phyloP scores from a whole-genome alignment of 2,329 filamentous ascomycete genomes.

The Colletotrichum navitas region DNA sequence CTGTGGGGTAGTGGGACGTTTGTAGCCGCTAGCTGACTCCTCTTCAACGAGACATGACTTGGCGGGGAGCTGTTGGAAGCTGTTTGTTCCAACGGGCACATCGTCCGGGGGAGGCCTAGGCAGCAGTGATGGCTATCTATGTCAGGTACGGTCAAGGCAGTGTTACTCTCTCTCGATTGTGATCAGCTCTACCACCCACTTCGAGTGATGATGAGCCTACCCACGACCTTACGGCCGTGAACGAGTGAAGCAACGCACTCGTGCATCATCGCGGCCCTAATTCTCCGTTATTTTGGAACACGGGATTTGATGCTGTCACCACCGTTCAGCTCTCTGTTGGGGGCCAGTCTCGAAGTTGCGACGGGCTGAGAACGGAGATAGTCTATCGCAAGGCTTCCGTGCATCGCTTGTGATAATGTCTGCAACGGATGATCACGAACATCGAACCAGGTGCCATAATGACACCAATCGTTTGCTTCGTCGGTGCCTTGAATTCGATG shows the following conservation, averaged over 20 bases:
- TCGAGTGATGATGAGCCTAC: not conserved
- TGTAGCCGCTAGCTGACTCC: not conserved
- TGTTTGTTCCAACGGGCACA: not conserved
- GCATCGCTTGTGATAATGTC: not conserved
- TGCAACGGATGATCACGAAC: constrained; percentile 1
- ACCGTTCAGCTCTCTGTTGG: constrained; percentile 25
- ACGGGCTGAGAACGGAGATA: constrained; percentile 2
- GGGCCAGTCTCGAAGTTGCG: constrained; percentile 20
- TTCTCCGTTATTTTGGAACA: constrained; percentile 33
- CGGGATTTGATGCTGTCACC: constrained; percentile 8
- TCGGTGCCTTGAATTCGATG: constrained; percentile 1
- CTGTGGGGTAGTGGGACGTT: not conserved
- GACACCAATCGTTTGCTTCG: not conserved
- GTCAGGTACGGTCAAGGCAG: not conserved
- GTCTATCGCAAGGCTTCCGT: not conserved
- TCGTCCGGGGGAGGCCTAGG: not conserved
- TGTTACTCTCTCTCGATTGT: not conserved
- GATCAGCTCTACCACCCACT: not conserved
- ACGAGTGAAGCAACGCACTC: not conserved
- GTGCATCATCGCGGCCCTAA: not conserved
- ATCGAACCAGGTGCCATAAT: not conserved
- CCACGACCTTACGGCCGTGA: constrained; percentile 1
- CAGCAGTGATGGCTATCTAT: not conserved
- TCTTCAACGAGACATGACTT: not conserved
- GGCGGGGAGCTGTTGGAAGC: constrained; percentile 2